phyloP scores from a whole-genome alignment of 371 early-diverging fungal genomes.

The Coemansia sp. region DNA sequence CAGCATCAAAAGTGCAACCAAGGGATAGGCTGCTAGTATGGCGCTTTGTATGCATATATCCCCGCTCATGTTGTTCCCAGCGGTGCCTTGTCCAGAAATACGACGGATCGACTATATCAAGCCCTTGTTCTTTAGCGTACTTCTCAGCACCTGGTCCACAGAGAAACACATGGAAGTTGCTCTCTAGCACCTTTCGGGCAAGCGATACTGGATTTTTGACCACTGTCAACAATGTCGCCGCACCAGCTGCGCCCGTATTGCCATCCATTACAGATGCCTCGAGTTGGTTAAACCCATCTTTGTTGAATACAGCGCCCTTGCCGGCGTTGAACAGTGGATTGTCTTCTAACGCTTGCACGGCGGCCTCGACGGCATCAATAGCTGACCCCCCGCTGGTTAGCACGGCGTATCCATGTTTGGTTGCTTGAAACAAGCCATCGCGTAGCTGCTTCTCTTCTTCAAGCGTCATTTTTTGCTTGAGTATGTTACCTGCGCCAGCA shows the following conservation, averaged over 20 bases:
- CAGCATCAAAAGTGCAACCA: not conserved
- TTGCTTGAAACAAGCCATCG: slow-evolving; percentile 42
- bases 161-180: slow-evolving; percentile 53
- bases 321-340: slow-evolving; percentile 58
- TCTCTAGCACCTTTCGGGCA: slow-evolving; percentile 49
- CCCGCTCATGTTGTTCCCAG: slow-evolving; percentile 54
- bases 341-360: slow-evolving; percentile 55
- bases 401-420: slow-evolving; percentile 44
- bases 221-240: slow-evolving; percentile 48
- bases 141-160: slow-evolving; percentile 52
- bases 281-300: slow-evolving; percentile 52
- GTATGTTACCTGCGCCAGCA: slow-evolving; percentile 57
- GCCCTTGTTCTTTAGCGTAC: slow-evolving; percentile 45
- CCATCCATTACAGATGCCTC: slow-evolving; percentile 58
- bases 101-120: slow-evolving; percentile 51
- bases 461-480: slow-evolving; percentile 40
- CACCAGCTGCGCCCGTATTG: slow-evolving; percentile 18
- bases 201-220: slow-evolving; percentile 55
- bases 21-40: not conserved
- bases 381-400: slow-evolving; percentile 46
- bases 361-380: slow-evolving; percentile 53
- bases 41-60: slow-evolving; percentile 8
- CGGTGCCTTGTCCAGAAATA: slow-evolving; percentile 55
- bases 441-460: slow-evolving; percentile 40
- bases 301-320: slow-evolving; percentile 55